Base-by-base conservation (phyloP, 805 yeast species). In the Blastobotrys muscicola region DNA sequence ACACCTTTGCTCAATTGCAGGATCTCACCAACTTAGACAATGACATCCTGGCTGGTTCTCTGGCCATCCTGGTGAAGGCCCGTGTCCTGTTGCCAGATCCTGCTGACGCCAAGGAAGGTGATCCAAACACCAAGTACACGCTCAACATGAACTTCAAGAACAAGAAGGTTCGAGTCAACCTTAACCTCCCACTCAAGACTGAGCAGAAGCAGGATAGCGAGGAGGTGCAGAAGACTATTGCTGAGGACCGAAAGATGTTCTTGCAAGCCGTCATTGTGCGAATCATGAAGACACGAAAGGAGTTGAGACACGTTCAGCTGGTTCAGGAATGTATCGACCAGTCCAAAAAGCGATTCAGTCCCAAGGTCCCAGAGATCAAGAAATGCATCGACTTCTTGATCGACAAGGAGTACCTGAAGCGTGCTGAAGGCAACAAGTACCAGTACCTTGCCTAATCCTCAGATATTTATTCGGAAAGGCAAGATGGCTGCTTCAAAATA, bases 201-300 rank as follows among this genome's bases (percentile, higher is more conserved):
- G 89, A 81, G 53, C 73, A 74, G 41, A 75, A 72, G 52, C 82
- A 73, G 49, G 95, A 85, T 52, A 69, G 74, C 30, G 85, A 78
- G 31, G 86, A 82, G 45, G 74, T 87, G 2, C 81, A 76, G 51
- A 80, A 77, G 60, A 94, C 87, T 57, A 78, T 90, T 39, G 86
- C 81, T 55, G 92, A 86, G 56, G 87, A 87, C 48, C 76, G 96
- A 59, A 82, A 82, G 64, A 78, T 83, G 58, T 81, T 80, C 65
- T 70, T 92, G 54, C 85, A 86, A 58, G 96, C 97, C 2, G 85
- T 95, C 57, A 86, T 92, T 64, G 97, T 90, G 33, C 75, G 98
- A 56, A 85, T 90, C 58, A 92, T 90, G 97, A 90, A 90, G 68
- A 89, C 96, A 1, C 75, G 96, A 58, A 84, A 87, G 61, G 72